Evolutionary conservation across 2,329 filamentous ascomycete genomes (phyloP), one percentile per base, ranked within the genome.

Genomic region (Knufia fluminis): DNA sequence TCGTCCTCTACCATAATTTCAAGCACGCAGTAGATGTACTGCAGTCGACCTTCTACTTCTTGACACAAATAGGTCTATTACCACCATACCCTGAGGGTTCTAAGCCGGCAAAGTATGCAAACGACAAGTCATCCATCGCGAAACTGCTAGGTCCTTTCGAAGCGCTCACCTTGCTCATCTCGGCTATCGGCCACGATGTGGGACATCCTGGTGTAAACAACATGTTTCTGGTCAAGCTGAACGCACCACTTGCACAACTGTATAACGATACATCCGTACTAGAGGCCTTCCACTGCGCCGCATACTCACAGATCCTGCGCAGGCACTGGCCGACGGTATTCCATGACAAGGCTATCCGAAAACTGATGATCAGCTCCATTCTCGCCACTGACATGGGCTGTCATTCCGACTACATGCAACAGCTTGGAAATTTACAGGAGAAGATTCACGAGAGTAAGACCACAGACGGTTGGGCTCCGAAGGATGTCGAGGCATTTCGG

Each of bases 201-300:
- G 92, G 92, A 19, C 92, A 98, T 64, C 92, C 92, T 0, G 92
- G 92, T 49, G 92, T 98, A 61, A 98, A 97, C 71, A 98, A 98
- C 64, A 89, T 91, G 24, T 98, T 98, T 63, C 74, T 98, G 3
- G 82, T 95, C 16, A 89, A 86, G 26, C 77, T 96, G 26, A 95
- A 96, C 63, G 86, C 92, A 16, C 91, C 92, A 1, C 73, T 98
- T 23, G 92, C 92, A 10, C 90, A 96, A 65, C 74, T 97, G 12
- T 98, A 97, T 71, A 97, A 97, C 62, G 92, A 98, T 66, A 86
- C 86, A 49, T 97, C 92, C 1, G 92, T 98, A 14, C 76, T 98
- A 32, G 92, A 98, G 68, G 94, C 91, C 0, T 98, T 97, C 61
- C 92, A 98, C 64, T 96, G 92, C 62, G 92, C 92, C 1, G 92